These are phyloP conservation scores for Flaveria robusta DNA, from an alignment of 129 eudicot genomes.

Conservation along the genomic window DNA sequence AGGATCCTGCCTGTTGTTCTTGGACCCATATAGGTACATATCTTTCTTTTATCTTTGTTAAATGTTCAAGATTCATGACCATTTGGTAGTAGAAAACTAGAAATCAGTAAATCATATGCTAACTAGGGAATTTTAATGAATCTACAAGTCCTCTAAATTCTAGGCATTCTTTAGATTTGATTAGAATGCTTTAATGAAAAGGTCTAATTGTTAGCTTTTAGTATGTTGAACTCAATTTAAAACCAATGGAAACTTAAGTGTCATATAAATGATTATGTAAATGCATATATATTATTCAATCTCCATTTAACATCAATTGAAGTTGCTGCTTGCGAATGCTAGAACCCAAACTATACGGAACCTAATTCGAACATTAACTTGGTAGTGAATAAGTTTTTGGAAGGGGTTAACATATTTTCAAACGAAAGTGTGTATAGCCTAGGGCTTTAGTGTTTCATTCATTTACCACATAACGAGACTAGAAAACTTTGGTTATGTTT, in stretches of 20 bases:
- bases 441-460: conserved; percentile 68
- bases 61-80: not conserved
- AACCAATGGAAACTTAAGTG: not conserved
- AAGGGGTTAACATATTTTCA: conserved; percentile 78
- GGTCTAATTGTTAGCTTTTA: too few relatives aligned
- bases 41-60: conserved; percentile 16
- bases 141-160: not conserved
- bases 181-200: not conserved
- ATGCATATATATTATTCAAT: not conserved
- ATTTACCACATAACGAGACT: conserved; percentile 76
- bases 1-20: conserved; percentile 81
- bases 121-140: not conserved
- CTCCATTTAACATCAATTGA: conserved; percentile 51
- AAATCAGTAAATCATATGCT: not conserved
- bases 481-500: conserved; percentile 69
- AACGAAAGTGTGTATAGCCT: conserved; percentile 60
- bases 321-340: conserved; percentile 71
- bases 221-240: too few relatives aligned
- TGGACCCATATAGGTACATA: conserved; percentile 78
- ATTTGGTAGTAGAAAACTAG: not conserved
- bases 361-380: conserved; percentile 39
- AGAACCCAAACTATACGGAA: conserved; percentile 53
- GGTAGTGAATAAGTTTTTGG: conserved; percentile 58
- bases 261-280: not conserved
- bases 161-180: not conserved